These are phyloP conservation scores for Lactifluus subvellereus DNA, from an alignment of 768 basidiomycete species.

Conservation along the genomic window DNA sequence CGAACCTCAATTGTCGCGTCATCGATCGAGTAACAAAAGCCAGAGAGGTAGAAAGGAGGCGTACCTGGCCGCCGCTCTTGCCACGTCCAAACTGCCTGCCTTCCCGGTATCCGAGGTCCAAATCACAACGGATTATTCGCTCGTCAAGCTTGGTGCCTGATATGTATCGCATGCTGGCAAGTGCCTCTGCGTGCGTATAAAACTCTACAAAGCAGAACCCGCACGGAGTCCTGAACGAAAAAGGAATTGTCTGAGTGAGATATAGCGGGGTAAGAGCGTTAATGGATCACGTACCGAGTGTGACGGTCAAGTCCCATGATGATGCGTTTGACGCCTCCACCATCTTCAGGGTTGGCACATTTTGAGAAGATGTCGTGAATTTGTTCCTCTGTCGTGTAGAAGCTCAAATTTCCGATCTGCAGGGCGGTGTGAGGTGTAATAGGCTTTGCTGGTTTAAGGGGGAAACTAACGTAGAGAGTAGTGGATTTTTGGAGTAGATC, in stretches of 20 bases:
- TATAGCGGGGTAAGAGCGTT: background rate
- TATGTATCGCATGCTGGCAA: slow-evolving; percentile 88
- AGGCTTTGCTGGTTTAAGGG: background rate
- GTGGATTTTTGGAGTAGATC: slow-evolving; percentile 78
- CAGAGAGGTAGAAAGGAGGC: slow-evolving; percentile 1
- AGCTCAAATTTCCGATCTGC: slow-evolving; percentile 88
- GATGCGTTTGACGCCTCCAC: slow-evolving; percentile 87
- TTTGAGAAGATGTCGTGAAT: slow-evolving; percentile 91
- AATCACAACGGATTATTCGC: slow-evolving; percentile 94
- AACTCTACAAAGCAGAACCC: slow-evolving; percentile 97
- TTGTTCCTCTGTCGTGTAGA: slow-evolving; percentile 94
- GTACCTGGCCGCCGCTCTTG: slow-evolving; percentile 90
- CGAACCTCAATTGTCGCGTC: slow-evolving; percentile 43
- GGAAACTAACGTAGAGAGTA: slow-evolving; percentile 77
- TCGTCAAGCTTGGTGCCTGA: slow-evolving; percentile 99
- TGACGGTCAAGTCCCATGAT: slow-evolving; percentile 94
- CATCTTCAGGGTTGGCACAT: slow-evolving; percentile 80
- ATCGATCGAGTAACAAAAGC: background rate
- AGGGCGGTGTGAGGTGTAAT: background rate
- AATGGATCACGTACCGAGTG: slow-evolving; percentile 50
- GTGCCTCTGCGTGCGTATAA: slow-evolving; percentile 89
- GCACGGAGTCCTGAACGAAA: slow-evolving; percentile 66
- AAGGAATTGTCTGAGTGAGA: slow-evolving; percentile 11
- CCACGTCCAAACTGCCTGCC: slow-evolving; percentile 96
- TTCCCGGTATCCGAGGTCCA: slow-evolving; percentile 95